Evolutionary conservation across 2,329 filamentous ascomycete species (phyloP), one percentile per base, ranked within the genome.

Genomic region (Colletotrichum sp.): DNA sequence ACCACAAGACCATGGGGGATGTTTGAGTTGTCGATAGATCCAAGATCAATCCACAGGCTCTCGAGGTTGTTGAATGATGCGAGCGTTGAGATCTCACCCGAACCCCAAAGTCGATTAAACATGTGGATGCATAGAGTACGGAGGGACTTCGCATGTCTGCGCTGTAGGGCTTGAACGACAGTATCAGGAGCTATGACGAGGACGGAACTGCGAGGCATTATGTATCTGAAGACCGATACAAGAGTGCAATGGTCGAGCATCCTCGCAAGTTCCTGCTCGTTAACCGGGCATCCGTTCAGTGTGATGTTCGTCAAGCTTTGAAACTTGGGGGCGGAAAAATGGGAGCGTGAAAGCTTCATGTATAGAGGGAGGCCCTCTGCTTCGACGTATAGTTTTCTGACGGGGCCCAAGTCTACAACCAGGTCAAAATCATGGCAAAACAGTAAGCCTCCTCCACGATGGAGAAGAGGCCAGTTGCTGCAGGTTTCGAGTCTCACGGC

Each of bases 361-460:
- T 52, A 7, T 21, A n/a, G 44, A 21, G 5, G 9, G 4, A 24
- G n/a, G 3, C 9, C 10, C n/a, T 52, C 44, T 24, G 44, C n/a
- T 52, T 21, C 44, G n/a, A 52, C n/a, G 6, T 52, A 52, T 0
- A 52, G 10, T 0, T 13, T 52, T 52, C 10, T 13, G n/a, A 24
- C 10, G 44, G 10, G 6, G n/a, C 44, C 3, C n/a, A 52, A 21
- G 2, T 52, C 44, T 21, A 52, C 44, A 21, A 52, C n/a, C 44
- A 52, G 44, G n/a, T 52, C 44, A 21, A 13, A 21, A 52, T 52
- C 44, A 12, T 24, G n/a, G n/a, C n/a, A 21, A 52, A 21, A 49
- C 9, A 1, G 1, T 49, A 18, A 0, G 18, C 44, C n/a, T 7
- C 6, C 12, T 2, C 44, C 6, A n/a, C 0, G 44, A 21, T 13